Base-by-base conservation (phyloP, 129 eudicot genomes). In the Chrysanthemum lavandulifolium region DNA sequence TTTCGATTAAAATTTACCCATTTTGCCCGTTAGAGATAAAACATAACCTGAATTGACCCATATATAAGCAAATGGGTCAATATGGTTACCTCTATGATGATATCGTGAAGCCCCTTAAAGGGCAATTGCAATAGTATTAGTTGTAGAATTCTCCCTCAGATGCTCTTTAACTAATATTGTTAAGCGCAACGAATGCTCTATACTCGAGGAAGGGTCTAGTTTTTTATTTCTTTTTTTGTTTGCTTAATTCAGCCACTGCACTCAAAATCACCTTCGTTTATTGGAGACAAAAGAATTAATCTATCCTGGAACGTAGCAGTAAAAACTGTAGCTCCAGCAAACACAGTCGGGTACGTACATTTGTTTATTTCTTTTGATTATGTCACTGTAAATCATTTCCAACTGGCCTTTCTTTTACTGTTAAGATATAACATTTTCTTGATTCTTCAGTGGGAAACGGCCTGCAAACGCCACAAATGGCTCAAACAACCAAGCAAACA, bases 251-350 rank as follows among this genome's bases (percentile, higher is more conserved):
- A 89, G 98, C 92, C 90, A 13, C 72, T 89, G 73, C 92, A 93
- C 69, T n/a, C 95, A 67, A 93, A 85, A 61, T 65, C 96, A 58
- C 98, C 98, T 53, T 87, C 90, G 45, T 93, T 93, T 74, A 87
- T 87, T 36, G 96, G 98, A 52, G 98, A 93, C 75, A 93, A 93
- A 82, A 80, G 82, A 69, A 86, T 93, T 65, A 84, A 82, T 67
- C 79, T 93, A 58, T 93, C 98, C 21, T 93, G 98, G 98, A 89
- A 89, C 70, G 98, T 87, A 83, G 87, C 82, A 27, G 84, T 71
- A 51, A 93, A 89, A 70, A 64, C 89, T 14, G 64, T 71, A 53
- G 56, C 85, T 52, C 73, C 89, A 76, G 36, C 82, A 25, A 56
- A 78, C 78, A 70, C 87, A 25, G 72, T 83, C 51, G 90, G 98